phyloP scores from a whole-genome alignment of 495 filamentous ascomycete species.

The Amniculicola lignicola region DNA sequence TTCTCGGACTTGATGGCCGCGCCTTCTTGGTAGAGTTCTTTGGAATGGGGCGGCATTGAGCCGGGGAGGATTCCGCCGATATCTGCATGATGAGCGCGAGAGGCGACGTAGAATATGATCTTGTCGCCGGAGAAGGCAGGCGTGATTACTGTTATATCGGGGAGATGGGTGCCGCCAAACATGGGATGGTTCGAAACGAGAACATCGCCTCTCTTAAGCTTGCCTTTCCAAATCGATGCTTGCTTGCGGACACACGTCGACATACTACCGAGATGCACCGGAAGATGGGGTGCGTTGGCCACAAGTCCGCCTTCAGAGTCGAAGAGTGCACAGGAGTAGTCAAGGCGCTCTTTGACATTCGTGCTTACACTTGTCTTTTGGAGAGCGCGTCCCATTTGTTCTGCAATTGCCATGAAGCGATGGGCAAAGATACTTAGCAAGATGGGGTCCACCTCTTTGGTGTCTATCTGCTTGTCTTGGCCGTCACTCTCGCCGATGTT shows the following conservation, averaged over 20 bases:
- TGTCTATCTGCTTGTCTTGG: slow-evolving; percentile 49
- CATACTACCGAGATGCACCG: slow-evolving; percentile 91
- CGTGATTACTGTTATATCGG: slow-evolving; percentile 92
- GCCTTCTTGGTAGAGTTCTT: slow-evolving; percentile 91
- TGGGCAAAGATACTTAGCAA: slow-evolving; percentile 95
- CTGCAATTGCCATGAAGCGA: slow-evolving; percentile 97
- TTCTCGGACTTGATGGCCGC: slow-evolving; percentile 93
- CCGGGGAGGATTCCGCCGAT: slow-evolving; percentile 95
- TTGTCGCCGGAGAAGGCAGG: slow-evolving; percentile 84
- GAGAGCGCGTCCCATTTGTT: slow-evolving; percentile 93
- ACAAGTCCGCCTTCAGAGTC: slow-evolving; percentile 87
- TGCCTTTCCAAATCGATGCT: slow-evolving; percentile 88
- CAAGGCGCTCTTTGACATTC: slow-evolving; percentile 95
- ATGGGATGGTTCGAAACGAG: slow-evolving; percentile 95
- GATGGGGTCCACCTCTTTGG: slow-evolving; percentile 72
- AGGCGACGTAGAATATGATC: slow-evolving; percentile 96
- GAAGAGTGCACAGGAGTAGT: slow-evolving; percentile 96
- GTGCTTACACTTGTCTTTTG: slow-evolving; percentile 98
- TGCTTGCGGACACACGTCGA: slow-evolving; percentile 92
- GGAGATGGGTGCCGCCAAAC: slow-evolving; percentile 82
- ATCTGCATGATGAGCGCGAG: slow-evolving; percentile 92
- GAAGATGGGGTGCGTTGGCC: slow-evolving; percentile 91
- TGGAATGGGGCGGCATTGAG: slow-evolving; percentile 93
- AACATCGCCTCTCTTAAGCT: slow-evolving; percentile 86
- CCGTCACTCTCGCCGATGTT: slow-evolving; percentile 60